Evolutionary conservation across 2,329 filamentous ascomycete species (phyloP).

Genomic region (Verticillium klebahnii): DNA sequence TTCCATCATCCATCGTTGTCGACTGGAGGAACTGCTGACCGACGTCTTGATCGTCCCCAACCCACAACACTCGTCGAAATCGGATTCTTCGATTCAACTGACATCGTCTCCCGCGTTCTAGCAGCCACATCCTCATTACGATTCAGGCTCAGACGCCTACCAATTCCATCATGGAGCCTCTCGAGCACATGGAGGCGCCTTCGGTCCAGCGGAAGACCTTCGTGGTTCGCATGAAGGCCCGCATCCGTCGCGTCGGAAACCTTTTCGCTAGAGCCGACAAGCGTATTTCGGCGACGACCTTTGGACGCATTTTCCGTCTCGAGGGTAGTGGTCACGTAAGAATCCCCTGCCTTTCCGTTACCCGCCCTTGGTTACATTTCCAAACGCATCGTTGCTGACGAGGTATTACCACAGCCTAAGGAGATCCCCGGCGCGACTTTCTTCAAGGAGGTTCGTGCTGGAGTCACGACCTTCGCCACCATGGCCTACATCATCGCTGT

Average conservation of each 20-base stretch:
- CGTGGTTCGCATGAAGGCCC: slow-evolving; percentile 15
- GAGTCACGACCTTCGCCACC: slow-evolving; percentile 73
- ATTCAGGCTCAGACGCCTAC: background rate
- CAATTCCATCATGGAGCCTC: slow-evolving; percentile 5
- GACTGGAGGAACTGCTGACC: background rate
- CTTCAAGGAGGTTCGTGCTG: slow-evolving; percentile 73
- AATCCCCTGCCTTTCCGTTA: slow-evolving; percentile 1
- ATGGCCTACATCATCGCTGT: slow-evolving; percentile 85
- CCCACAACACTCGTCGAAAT: background rate
- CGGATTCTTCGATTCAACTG: background rate
- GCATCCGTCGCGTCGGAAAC: slow-evolving; percentile 27
- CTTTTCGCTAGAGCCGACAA: slow-evolving; percentile 29
- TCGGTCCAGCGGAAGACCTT: slow-evolving; percentile 1
- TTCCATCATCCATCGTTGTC: background rate
- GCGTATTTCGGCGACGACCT: slow-evolving; percentile 33
- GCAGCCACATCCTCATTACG: background rate
- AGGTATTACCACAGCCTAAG: slow-evolving; percentile 43
- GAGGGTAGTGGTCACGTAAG: slow-evolving; percentile 65
- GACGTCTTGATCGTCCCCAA: background rate
- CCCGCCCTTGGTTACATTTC: background rate
- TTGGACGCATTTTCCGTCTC: slow-evolving; percentile 62
- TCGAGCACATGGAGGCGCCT: slow-evolving; percentile 8
- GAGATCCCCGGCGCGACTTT: slow-evolving; percentile 67
- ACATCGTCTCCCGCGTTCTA: background rate
- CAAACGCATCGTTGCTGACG: background rate